Base-by-base conservation (phyloP, 768 basidiomycete species). In the Auricularia sp. region DNA sequence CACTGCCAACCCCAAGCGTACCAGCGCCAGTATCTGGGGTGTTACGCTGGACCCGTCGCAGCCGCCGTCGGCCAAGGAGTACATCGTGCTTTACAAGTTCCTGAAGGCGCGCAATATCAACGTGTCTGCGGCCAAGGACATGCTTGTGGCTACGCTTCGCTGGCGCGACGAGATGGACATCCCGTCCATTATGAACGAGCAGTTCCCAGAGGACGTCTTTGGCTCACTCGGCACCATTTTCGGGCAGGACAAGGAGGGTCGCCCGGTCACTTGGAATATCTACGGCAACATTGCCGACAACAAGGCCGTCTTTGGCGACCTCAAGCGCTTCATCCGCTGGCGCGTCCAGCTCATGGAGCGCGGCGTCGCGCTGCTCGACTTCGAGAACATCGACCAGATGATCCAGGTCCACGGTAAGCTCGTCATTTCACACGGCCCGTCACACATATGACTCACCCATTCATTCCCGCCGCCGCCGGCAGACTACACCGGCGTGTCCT, bases 61-160 rank as follows among this genome's bases (percentile, higher is more conserved):
- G 64, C 82, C 83, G 13, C 73, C 71, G 61, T 82, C 90, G 71
- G 85, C 89, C 0, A 81, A 83, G 7, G 83, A 84, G 65, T 90
- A 88, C 70, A 89, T 92, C 37, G 70, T 92, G 8, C 78, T 93
- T 44, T 84, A 92, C 82, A 92, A 92, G 71, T 93, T 92, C 77
- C 76, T 91, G 36, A 44, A 39, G n/a, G 34, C 14, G 51, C 86
- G 87, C 69, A 79, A 85, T 63, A 75, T 88, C 68, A 81, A 79
- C 68, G 71, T 81, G 29, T 62, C 68, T 3, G 83, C 83, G 51
- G 88, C 88, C 29, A 76, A 79, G 62, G 78, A 81, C n/a, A 89
- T 88, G 86, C 72, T 91, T 65, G 75, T 87, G 65, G 79, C 80
- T 10, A 89, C 89, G 8, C 77, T 92, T 35, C 78, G 84, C 54